phyloP scores from a whole-genome alignment of 140 eudicot species.

The Senecio squalidus region DNA sequence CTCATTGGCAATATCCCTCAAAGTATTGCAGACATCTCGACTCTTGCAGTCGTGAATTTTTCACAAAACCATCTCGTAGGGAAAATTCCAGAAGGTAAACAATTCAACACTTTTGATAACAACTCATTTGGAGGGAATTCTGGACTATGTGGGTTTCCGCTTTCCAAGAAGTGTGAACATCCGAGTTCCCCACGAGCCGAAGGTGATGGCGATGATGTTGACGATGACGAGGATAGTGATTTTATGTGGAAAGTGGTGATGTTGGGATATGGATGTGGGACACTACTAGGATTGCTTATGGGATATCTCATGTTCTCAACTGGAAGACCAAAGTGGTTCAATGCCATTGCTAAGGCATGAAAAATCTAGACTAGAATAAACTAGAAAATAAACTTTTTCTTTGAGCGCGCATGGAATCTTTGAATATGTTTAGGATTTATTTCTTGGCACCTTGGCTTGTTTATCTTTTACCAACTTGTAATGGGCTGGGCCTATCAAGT shows the following conservation, averaged over 20 bases:
- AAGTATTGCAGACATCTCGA: too few species aligned
- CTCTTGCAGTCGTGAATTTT: constrained; percentile 11
- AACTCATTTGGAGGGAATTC: constrained; percentile 24
- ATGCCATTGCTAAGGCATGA: constrained; percentile 6
- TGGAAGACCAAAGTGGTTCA: constrained; percentile 25
- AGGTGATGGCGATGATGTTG: background rate
- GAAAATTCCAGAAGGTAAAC: constrained; percentile 21
- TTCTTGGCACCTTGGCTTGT: too few species aligned
- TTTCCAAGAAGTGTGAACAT: constrained; percentile 16
- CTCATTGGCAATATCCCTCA: constrained; percentile 20
- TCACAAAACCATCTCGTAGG: constrained; percentile 25
- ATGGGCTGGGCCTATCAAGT: too few species aligned
- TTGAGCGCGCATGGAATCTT: too few species aligned
- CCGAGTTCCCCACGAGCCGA: background rate
- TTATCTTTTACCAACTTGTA: too few species aligned
- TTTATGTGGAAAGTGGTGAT: too few species aligned
- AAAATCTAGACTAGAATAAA: background rate
- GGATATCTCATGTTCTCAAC: constrained; percentile 24
- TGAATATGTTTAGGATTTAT: too few species aligned
- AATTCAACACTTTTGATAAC: constrained; percentile 20
- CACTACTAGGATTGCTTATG: constrained; percentile 19
- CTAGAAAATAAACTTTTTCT: background rate
- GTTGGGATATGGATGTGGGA: too few species aligned
- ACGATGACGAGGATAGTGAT: constrained; percentile 8
- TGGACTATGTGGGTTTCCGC: constrained; percentile 28